These are phyloP conservation scores for Bullera alba DNA, from an alignment of 768 basidiomycete genomes.

Conservation along the genomic window DNA sequence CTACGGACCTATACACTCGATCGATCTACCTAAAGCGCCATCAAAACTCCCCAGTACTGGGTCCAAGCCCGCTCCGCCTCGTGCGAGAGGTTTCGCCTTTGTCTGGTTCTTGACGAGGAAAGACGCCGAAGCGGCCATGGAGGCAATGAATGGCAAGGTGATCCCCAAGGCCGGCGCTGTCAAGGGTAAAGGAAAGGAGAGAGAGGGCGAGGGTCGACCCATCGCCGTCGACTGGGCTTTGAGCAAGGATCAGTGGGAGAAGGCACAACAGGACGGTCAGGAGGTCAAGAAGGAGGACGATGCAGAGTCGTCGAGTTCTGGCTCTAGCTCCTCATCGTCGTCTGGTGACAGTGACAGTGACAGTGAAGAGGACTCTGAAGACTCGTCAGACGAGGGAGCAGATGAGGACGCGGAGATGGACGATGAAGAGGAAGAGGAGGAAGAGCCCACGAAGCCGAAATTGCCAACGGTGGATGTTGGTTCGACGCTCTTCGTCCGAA, in stretches of 20 bases:
- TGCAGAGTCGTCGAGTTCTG: constrained; percentile 9
- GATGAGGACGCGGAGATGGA: constrained; percentile 45
- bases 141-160: constrained; percentile 68
- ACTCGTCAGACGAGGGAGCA: constrained; percentile 47
- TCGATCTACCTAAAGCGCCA: constrained; percentile 62
- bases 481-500: constrained; percentile 87
- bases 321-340: neutral
- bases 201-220: constrained; percentile 52
- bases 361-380: constrained; percentile 34
- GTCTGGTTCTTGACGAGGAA: constrained; percentile 84
- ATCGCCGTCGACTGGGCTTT: constrained; percentile 96
- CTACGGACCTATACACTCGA: constrained; percentile 75
- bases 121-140: constrained; percentile 75
- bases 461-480: constrained; percentile 79
- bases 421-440: constrained; percentile 53
- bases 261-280: constrained; percentile 59
- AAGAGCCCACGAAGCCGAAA: constrained; percentile 47
- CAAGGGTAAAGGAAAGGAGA: constrained; percentile 51
- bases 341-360: constrained; percentile 34
- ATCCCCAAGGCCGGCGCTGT: constrained; percentile 51
- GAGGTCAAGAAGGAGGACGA: constrained; percentile 39
- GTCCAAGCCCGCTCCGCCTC: constrained; percentile 39
- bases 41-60: constrained; percentile 43
- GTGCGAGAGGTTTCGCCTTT: constrained; percentile 78
- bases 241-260: constrained; percentile 86